phyloP scores from a whole-genome alignment of 2,329 filamentous ascomycete species.

The Beauveria varroae region DNA sequence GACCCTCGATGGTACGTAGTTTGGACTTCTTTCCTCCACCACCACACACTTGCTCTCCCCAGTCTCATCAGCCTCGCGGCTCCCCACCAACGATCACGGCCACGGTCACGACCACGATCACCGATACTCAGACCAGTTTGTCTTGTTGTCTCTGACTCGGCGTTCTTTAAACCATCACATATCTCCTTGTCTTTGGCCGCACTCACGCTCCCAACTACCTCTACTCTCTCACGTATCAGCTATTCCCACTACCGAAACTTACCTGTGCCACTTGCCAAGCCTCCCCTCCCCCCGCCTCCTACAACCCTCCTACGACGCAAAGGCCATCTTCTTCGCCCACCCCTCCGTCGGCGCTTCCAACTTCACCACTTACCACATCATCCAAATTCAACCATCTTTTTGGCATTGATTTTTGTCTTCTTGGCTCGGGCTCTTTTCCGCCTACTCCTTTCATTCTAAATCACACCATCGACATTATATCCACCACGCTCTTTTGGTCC shows the following conservation, averaged over 20 bases:
- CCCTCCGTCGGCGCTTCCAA: background rate
- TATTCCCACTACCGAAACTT: background rate
- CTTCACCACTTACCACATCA: background rate
- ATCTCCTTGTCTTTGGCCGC: background rate
- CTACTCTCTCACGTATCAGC: background rate
- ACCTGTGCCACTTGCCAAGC: conserved; percentile 4
- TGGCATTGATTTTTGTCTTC: background rate
- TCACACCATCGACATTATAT: background rate
- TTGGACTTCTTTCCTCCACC: background rate
- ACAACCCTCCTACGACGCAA: background rate
- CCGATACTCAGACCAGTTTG: no score
- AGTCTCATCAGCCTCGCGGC: background rate
- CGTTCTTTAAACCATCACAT: background rate
- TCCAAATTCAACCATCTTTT: background rate
- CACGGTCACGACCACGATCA: no score
- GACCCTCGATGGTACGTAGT: background rate
- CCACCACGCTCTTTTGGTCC: background rate
- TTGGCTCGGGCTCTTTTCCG: background rate
- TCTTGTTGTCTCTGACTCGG: background rate
- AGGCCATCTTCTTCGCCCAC: background rate
- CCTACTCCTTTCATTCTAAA: background rate
- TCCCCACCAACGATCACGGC: background rate
- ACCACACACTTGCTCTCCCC: background rate
- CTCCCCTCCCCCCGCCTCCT: background rate
- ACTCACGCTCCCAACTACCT: background rate